Base-by-base conservation (phyloP, 2,329 filamentous ascomycete genomes). In the Dendrostoma leiphaemia region DNA sequence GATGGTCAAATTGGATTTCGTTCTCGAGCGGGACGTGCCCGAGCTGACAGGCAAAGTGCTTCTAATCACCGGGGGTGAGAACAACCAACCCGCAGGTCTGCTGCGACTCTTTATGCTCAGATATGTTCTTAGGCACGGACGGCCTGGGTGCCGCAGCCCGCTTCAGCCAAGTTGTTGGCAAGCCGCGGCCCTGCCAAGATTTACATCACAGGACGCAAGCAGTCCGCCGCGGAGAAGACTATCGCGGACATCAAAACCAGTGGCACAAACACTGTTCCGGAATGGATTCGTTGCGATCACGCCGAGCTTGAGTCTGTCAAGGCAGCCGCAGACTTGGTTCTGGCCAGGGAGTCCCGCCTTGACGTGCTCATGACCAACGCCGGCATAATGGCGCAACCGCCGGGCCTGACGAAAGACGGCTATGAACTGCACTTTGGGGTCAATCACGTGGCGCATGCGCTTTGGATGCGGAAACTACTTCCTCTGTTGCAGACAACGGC, bases 351-450 rank as follows among this genome's bases (percentile, higher is more conserved):
- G n/a, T 46, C 59, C 2, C 62, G 64, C 8, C 63, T 77, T 0
- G 74, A 77, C 59, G 69, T 75, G 34, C 63, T 77, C 2, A 68
- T 79, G 46, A 69, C 71, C 35, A 78, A 78, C 54, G 77, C 75
- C 0, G 77, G 77, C 3, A 69, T 77, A 51, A 72, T 77, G 66
- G 70, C 67, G 2, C 53, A 61, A 13, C 64, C 70, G 3, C 62
- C 72, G 0, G 66, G 57, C 4, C 59, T 71, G 19, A 76, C 74
- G 3, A 60, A 62, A 17, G 71, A 80, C 19, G 75, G 76, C 12
- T 79, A 77, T 53, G 78, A 81, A 59, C 60, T 73, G 4, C 73
- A 78, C 54, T 77, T 80, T 52, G 75, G 71, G 1, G 75, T 71
- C 2, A 81, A 81, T 50, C 74, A 79, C 60, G 59, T 80, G 31